These are phyloP conservation scores for Marasmius sp. DNA, from an alignment of 1,284 basidiomycete genomes.

Conservation along the genomic window DNA sequence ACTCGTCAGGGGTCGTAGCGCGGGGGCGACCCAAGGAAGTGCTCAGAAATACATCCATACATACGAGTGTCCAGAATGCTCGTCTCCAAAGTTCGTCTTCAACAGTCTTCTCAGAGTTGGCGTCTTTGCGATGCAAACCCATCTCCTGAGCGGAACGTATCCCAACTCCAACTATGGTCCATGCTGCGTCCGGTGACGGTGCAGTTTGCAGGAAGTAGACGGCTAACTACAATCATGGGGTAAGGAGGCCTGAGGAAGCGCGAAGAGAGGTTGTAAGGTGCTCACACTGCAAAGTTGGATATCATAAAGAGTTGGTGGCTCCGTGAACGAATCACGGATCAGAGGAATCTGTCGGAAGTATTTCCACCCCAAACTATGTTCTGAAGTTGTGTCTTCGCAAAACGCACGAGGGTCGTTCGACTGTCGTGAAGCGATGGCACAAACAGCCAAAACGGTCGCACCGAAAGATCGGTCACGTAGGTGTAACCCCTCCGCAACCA, in stretches of 20 bases:
- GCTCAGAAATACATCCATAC: constrained; percentile 28
- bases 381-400: constrained; percentile 25
- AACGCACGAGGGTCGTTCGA: constrained; percentile 46
- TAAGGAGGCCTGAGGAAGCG: background rate
- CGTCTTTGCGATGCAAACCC: constrained; percentile 24
- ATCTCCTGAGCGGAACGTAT: constrained; percentile 43
- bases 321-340: background rate
- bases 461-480: constrained; percentile 40
- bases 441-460: constrained; percentile 45
- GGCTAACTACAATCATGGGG: constrained; percentile 25
- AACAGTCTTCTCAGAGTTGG: constrained; percentile 18
- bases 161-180: constrained; percentile 54
- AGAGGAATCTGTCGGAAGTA: constrained; percentile 2
- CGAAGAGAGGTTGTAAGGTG: background rate
- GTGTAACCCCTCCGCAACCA: constrained; percentile 37
- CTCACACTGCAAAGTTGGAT: constrained; percentile 1
- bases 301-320: background rate
- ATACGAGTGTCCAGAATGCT: constrained; percentile 43
- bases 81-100: constrained; percentile 60
- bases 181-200: constrained; percentile 50
- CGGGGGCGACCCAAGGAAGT: constrained; percentile 14
- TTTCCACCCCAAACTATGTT: constrained; percentile 48
- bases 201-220: constrained; percentile 42
- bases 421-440: constrained; percentile 46
- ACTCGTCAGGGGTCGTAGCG: constrained; percentile 19